Percentiles rank a stretch among this genome's conserved stretches.
These are phyloP conservation scores for Didymella lethalis DNA, from an alignment of 2,329 filamentous ascomycete genomes.

Conservation along the genomic window DNA sequence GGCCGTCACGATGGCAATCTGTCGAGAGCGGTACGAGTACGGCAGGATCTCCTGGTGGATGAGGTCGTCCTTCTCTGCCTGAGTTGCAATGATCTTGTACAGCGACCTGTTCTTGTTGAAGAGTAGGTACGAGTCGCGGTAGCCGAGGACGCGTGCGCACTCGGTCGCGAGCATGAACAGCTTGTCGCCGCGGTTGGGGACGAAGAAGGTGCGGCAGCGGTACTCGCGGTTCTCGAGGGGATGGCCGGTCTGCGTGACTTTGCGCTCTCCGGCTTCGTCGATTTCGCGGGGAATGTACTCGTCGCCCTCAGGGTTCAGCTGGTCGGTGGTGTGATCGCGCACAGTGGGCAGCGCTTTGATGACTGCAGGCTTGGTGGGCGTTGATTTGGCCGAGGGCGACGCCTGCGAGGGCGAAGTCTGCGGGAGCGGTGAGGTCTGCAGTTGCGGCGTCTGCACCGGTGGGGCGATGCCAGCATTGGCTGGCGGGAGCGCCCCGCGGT, in stretches of 20 bases:
- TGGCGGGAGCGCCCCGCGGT: constrained; percentile 59
- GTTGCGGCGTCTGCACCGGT: constrained; percentile 62
- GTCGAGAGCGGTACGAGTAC: constrained; percentile 96
- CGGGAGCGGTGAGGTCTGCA: constrained; percentile 59
- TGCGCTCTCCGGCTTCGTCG: constrained; percentile 92
- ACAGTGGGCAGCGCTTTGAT: constrained; percentile 96
- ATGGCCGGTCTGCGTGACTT: constrained; percentile 84
- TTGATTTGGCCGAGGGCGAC: constrained; percentile 74
- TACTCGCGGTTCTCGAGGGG: constrained; percentile 85
- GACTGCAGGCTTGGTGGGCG: constrained; percentile 77
- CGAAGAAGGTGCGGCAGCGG: constrained; percentile 90
- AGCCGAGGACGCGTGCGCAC: constrained; percentile 90
- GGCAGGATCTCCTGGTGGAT: constrained; percentile 94
- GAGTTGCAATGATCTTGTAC: constrained; percentile 96
- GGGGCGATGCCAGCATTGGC: constrained; percentile 61
- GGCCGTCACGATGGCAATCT: constrained; percentile 97
- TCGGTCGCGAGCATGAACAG: constrained; percentile 99
- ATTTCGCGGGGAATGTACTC: constrained; percentile 95
- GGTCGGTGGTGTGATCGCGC: constrained; percentile 95
- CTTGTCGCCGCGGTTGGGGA: constrained; percentile 89
- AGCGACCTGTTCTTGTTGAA: constrained; percentile 99
- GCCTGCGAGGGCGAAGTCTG: constrained; percentile 64
- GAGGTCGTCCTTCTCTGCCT: constrained; percentile 94
- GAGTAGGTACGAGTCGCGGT: constrained; percentile 95
- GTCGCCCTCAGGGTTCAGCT: constrained; percentile 86